Percentiles rank a stretch among this genome's conserved stretches.
phyloP scores from a whole-genome alignment of 2,329 filamentous ascomycete genomes.

The Camillea tinctor region DNA sequence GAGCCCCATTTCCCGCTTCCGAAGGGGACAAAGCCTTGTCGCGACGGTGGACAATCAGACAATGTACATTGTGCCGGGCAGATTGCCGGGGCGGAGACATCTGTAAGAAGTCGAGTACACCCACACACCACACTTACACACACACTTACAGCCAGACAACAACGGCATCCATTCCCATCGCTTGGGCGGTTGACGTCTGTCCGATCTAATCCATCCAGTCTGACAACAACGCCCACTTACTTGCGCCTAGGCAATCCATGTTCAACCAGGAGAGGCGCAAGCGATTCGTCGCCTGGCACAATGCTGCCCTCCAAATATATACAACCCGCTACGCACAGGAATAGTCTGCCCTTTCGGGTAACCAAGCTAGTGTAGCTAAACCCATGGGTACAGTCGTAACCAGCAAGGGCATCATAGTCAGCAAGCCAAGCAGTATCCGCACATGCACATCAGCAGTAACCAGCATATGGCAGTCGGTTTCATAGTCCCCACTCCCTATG shows the following conservation, averaged over 20 bases:
- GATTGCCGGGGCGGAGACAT: conserved; percentile 20
- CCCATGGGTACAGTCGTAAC: conserved; percentile 3
- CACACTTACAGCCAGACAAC: not conserved
- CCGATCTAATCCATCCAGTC: conserved; percentile 24
- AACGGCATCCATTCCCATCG: conserved; percentile 11
- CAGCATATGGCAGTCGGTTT: conserved; percentile 30
- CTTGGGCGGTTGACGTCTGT: conserved; percentile 29
- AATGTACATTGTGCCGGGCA: conserved; percentile 20
- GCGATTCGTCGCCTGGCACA: not conserved
- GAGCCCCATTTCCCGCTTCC: conserved; percentile 29
- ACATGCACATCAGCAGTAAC: conserved; percentile 31
- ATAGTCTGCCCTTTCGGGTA: conserved; percentile 3
- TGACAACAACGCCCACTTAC: conserved; percentile 11
- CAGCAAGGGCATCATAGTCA: conserved; percentile 21
- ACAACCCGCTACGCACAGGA: conserved; percentile 2
- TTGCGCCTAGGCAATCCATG: conserved; percentile 9
- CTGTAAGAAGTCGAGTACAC: conserved; percentile 14
- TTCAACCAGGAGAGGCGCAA: conserved; percentile 6
- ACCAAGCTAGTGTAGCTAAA: not conserved
- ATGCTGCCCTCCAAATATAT: not conserved
- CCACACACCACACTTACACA: not conserved
- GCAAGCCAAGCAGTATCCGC: conserved; percentile 26
- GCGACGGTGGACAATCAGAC: conserved; percentile 16
- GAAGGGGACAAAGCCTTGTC: conserved; percentile 27
- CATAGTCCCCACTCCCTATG: conserved; percentile 33